Evolutionary conservation across 1,139 yeast species (phyloP), one percentile per base, ranked within the genome.

Genomic region (Wickerhamomyces sp.): DNA sequence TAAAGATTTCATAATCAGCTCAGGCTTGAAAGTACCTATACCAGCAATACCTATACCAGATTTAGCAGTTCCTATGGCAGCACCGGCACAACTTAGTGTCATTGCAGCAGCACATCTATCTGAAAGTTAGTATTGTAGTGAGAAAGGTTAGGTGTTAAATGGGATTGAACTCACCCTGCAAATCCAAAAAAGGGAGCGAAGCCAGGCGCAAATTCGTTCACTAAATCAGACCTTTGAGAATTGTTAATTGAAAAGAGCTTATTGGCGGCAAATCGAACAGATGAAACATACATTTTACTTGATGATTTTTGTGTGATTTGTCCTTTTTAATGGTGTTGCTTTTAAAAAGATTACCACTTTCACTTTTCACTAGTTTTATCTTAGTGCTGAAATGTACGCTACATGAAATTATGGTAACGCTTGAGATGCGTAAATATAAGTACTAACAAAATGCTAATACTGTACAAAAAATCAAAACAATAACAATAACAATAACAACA

Each of bases 11-110:
- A 84, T 84, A 48, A 84, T 83, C 52, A 84, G 67, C 58, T 84
- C 92, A 18, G 94, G 94, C 58, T 81, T 82, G 60, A 82, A 84
- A 29, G 90, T 81, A 70, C 92, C 92, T 46, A 84, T 82, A 74
- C 94, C 94, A 22, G 92, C 67, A 64, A 92, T 94, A 73, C 98
- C 99, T 52, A 94, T 85, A 45, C 99, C 99, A 33, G 96, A 87
- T 67, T 94, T 94, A 50, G 97, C 97, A 13, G 98, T 92, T 40
- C 99, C 99, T 52, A 89, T 83, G 47, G 97, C 97, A 21, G 98
- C 98, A 45, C 99, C 98, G 20, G 90, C 81, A 61, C 95, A 85
- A 36, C 95, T 83, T 48, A 90, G 72, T 29, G 87, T 76, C 85
- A 88, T 86, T 40, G 97, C 96, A 38, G 88, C 81, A 7, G 95